A percentile compares a stretch with the other conserved stretches of the same genome.
phyloP scores from a whole-genome alignment of 129 eudicot genomes.

The Gnaphalium uliginosum region DNA sequence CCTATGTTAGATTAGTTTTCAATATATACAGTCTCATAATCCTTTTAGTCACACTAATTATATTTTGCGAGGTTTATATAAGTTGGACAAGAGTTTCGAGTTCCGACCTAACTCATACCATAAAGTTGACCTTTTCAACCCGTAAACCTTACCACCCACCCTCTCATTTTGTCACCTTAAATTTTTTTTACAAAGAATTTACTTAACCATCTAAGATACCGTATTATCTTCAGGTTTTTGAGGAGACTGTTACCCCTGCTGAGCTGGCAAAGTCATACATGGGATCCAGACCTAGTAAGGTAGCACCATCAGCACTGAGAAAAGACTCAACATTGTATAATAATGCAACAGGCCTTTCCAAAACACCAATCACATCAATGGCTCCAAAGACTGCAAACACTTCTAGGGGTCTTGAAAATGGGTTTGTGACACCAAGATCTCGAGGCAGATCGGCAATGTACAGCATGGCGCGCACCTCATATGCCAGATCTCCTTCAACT shows the following conservation, averaged over 20 bases:
- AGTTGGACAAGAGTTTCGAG: no score
- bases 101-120: no score
- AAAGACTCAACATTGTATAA: slow-evolving; percentile 45
- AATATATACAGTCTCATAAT: not conserved
- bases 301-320: slow-evolving; percentile 52
- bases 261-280: slow-evolving; percentile 92
- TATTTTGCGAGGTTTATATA: no score
- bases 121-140: no score
- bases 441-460: slow-evolving; percentile 92
- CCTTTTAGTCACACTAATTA: no score
- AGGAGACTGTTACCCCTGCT: slow-evolving; percentile 63
- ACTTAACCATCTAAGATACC: not conserved
- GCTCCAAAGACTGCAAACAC: slow-evolving; percentile 36
- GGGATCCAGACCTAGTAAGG: slow-evolving; percentile 67
- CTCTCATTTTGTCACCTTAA: not conserved
- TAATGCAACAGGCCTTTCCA: slow-evolving; percentile 31
- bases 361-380: slow-evolving; percentile 43
- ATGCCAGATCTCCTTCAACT: slow-evolving; percentile 47
- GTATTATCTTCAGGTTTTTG: slow-evolving; percentile 49
- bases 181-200: not conserved
- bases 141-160: no score
- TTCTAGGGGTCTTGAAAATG: slow-evolving; percentile 49
- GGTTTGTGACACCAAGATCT: slow-evolving; percentile 71
- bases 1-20: not conserved
- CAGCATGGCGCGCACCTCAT: slow-evolving; percentile 91